Conservation (phyloP, 1,284 basidiomycete genomes). For the Trametes hirsuta region DNA sequence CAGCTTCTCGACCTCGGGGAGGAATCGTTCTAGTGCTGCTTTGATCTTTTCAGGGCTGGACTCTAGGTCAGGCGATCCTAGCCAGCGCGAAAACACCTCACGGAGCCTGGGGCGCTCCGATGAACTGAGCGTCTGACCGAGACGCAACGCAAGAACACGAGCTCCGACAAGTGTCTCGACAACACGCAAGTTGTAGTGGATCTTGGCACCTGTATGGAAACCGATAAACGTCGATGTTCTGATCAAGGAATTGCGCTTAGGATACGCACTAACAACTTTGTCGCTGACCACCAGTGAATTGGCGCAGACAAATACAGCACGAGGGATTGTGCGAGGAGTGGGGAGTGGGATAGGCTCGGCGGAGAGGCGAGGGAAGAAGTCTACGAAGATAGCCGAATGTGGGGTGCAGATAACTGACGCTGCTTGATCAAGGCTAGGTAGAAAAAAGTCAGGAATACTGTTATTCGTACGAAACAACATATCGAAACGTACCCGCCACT, state of each 20-base stretch:
- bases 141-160: conserved; percentile 63
- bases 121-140: conserved; percentile 48
- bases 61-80: conserved; percentile 47
- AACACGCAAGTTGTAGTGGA: conserved; percentile 85
- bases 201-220: conserved; percentile 55
- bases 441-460: too few species aligned
- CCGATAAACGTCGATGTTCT: too few species aligned
- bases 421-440: conserved; percentile 77
- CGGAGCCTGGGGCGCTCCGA: conserved; percentile 47
- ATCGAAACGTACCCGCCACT: conserved; percentile 63
- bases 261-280: conserved; percentile 57
- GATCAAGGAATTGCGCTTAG: background rate
- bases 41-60: conserved; percentile 48
- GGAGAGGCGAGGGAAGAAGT: conserved; percentile 77
- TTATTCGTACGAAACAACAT: background rate
- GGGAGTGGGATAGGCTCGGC: conserved; percentile 67
- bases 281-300: conserved; percentile 87
- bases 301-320: conserved; percentile 76
- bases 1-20: conserved; percentile 55
- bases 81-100: conserved; percentile 55
- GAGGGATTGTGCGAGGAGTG: conserved; percentile 42
- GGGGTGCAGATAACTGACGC: conserved; percentile 77
- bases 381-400: conserved; percentile 75
- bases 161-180: conserved; percentile 85
- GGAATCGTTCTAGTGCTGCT: conserved; percentile 51